Base-by-base conservation (phyloP, 306 rosid species). In the Medicago arabica region DNA sequence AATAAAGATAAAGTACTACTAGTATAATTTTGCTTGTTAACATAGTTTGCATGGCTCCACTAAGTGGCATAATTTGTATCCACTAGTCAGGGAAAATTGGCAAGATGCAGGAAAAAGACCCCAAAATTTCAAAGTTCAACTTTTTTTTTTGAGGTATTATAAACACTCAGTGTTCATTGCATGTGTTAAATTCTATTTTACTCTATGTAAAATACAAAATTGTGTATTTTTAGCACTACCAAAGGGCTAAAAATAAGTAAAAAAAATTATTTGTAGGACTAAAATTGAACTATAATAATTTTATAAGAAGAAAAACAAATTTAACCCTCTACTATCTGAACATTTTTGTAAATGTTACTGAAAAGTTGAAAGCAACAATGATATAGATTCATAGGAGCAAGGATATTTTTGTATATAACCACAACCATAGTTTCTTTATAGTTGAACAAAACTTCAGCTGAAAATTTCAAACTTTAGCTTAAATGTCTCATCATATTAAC, bases 401-500 rank as follows among this genome's bases (percentile, higher is more conserved):
- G 7, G 16, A 46, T 53, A 17, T 17, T 53, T 9, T 17, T 53
- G 59, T 53, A 17, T 17, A 53, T 7, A 53, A 8, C 12, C 13
- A 53, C 50, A 3, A 46, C 25, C 8, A 54, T 17, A 14, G 60
- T 17, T 13, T 54, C 28, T 49, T 8, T 54, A 53, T 53, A 16
- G 8, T 17, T 54, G 60, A 51, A 16, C 11, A 55, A 1, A 55
- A 55, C 61, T 19, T 55, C 61, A 55, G 13, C 31, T 9, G 11
- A 14, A 55, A 49, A 49, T 23, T 54, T 50, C 57, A n/a, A 50
- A 11, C 49, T n/a, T 50, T 17, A 50, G 57, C 18, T n/a, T 50
- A 75, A 36, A 50, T 57, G 67, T 50, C 77, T 41, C 39, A 25
- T 41, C 39, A 25, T 55, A 34, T 18, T 64, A 64, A 53, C 53